Evolutionary conservation across 73 alveolate species (phyloP).

Genomic region (Halteria grandinella): DNA sequence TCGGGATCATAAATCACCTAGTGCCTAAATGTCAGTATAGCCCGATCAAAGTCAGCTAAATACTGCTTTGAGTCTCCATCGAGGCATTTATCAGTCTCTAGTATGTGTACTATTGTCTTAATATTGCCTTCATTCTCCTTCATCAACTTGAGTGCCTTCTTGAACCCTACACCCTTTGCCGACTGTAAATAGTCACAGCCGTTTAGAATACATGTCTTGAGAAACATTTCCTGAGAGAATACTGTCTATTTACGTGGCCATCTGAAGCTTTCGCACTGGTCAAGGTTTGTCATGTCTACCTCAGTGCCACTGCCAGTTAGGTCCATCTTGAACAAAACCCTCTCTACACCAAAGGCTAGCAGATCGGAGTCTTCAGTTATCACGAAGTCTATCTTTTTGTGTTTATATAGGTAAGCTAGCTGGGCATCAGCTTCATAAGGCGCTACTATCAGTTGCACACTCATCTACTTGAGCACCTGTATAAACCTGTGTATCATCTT

Average conservation of each 20-base stretch:
- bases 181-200: conserved; percentile 92
- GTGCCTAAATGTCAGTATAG: no score
- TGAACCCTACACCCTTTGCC: conserved; percentile 85
- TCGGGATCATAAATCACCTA: no score
- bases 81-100: no score
- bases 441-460: conserved; percentile 72
- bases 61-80: no score
- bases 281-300: no score
- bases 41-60: no score
- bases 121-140: no score
- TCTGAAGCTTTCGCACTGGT: no score
- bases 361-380: conserved; percentile 93
- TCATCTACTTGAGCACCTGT: conserved; percentile 66
- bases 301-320: conserved; percentile 71
- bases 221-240: conserved; percentile 39
- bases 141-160: conserved; percentile 65
- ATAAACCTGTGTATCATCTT: conserved; percentile 74
- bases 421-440: conserved; percentile 94
- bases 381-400: conserved; percentile 79
- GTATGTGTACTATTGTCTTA: no score
- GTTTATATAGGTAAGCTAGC: conserved; percentile 80
- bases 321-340: conserved; percentile 87
- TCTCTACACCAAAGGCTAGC: conserved; percentile 85
- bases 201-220: conserved; percentile 75
- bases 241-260: conserved; percentile 38